Evolutionary conservation across 768 basidiomycete genomes (phyloP).

Genomic region (Cystofilobasidium capitatum): DNA sequence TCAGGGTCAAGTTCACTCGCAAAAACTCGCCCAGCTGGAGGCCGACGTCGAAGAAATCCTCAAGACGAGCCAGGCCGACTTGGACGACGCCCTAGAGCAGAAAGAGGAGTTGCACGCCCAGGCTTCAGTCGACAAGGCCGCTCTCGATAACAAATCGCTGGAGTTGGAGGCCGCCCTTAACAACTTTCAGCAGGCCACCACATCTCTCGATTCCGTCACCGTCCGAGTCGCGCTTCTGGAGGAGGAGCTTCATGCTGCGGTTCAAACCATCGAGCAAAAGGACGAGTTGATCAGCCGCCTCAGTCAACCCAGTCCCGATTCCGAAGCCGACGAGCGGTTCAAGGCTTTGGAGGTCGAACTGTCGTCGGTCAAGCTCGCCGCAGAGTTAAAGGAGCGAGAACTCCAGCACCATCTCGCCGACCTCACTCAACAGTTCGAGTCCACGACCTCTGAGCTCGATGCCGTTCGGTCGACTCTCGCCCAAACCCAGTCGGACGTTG

Average conservation of each 20-base stretch:
- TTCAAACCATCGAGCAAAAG: neutral
- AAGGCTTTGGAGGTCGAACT: constrained; percentile 7
- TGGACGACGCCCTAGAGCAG: neutral
- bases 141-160: neutral
- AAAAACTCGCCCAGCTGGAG: constrained; percentile 45
- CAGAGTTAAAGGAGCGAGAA: neutral
- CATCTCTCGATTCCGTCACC: neutral
- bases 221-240: constrained; percentile 4
- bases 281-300: neutral
- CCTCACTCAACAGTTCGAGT: neutral
- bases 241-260: neutral
- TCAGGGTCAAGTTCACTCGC: constrained; percentile 10
- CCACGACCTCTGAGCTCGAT: neutral
- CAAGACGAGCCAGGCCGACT: constrained; percentile 55
- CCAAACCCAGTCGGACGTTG: neutral
- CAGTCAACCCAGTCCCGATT: neutral
- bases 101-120: constrained; percentile 16
- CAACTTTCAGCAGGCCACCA: neutral
- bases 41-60: constrained; percentile 49
- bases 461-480: neutral
- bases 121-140: neutral
- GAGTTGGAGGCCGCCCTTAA: neutral
- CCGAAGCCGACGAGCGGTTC: neutral
- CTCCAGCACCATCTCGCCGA: neutral
- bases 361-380: neutral